Conservation (phyloP, 108 stramenopile genomes). For the Schizochytrium sp. region DNA sequence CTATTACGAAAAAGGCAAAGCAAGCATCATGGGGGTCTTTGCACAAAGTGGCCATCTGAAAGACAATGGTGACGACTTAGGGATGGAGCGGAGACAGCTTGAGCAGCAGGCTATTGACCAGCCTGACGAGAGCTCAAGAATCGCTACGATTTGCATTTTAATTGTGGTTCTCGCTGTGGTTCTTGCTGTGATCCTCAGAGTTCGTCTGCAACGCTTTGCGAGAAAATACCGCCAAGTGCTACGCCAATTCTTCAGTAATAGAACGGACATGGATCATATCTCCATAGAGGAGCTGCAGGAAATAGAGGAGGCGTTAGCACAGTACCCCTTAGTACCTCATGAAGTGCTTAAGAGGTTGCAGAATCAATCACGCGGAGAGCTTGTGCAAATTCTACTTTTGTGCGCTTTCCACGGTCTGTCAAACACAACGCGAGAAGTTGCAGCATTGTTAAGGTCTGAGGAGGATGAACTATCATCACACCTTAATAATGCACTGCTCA, state of each 20-base stretch:
- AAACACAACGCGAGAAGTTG: background rate
- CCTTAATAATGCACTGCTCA: constrained; percentile 42
- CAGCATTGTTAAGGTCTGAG: background rate
- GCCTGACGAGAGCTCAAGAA: no score
- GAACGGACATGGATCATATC: background rate
- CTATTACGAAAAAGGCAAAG: no score
- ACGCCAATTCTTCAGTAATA: background rate
- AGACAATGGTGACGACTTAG: no score
- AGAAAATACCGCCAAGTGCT: no score
- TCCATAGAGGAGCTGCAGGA: constrained; percentile 22
- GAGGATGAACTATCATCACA: background rate
- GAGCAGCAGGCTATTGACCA: no score
- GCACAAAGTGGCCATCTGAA: no score
- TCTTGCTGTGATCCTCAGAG: no score
- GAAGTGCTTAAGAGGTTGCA: background rate
- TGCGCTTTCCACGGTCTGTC: constrained; percentile 9
- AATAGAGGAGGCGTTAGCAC: background rate
- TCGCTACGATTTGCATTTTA: no score
- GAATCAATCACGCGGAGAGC: background rate
- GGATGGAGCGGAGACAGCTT: no score
- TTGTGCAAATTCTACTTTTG: constrained; percentile 3
- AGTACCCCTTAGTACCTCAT: background rate
- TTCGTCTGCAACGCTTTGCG: no score
- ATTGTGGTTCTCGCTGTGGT: no score
- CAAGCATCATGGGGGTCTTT: no score